These are phyloP conservation scores for Leptodontidium sp. DNA, from an alignment of 2,329 filamentous ascomycete genomes.

Conservation along the genomic window DNA sequence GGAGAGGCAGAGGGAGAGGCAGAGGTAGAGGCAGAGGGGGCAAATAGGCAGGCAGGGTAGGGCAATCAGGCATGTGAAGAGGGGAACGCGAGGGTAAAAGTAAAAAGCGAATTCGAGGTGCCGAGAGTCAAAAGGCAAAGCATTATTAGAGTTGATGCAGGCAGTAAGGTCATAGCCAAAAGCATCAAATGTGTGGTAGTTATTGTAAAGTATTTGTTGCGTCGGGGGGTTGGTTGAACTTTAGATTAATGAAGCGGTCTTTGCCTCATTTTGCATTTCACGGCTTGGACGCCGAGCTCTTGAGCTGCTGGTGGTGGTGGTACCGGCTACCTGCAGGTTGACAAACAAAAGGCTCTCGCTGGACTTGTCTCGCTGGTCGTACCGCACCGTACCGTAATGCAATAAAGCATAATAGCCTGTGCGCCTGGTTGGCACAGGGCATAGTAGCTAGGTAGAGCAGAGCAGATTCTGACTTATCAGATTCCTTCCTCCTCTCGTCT, in stretches of 20 bases:
- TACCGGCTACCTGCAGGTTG: constrained; percentile 38
- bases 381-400: background rate
- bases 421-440: constrained; percentile 15
- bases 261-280: constrained; percentile 23
- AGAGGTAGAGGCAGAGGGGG: constrained; percentile 15
- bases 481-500: constrained; percentile 6
- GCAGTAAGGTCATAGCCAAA: background rate
- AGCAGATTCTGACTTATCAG: constrained; percentile 32
- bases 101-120: background rate
- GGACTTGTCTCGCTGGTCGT: constrained; percentile 17
- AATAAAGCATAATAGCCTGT: constrained; percentile 37
- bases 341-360: constrained; percentile 32
- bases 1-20: constrained; percentile 23
- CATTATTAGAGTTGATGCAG: constrained; percentile 6
- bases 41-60: constrained; percentile 7
- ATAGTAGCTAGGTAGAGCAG: constrained; percentile 9
- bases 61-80: background rate
- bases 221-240: constrained; percentile 12
- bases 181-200: constrained; percentile 8
- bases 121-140: constrained; percentile 3
- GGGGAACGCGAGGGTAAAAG: background rate
- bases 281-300: constrained; percentile 22
- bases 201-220: constrained; percentile 13
- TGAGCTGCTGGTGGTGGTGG: constrained; percentile 7
- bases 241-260: constrained; percentile 26